Evolutionary conservation across 441 rosid genomes (phyloP), one percentile per base, ranked within the genome.

Genomic region (Gossypium gossypioides): DNA sequence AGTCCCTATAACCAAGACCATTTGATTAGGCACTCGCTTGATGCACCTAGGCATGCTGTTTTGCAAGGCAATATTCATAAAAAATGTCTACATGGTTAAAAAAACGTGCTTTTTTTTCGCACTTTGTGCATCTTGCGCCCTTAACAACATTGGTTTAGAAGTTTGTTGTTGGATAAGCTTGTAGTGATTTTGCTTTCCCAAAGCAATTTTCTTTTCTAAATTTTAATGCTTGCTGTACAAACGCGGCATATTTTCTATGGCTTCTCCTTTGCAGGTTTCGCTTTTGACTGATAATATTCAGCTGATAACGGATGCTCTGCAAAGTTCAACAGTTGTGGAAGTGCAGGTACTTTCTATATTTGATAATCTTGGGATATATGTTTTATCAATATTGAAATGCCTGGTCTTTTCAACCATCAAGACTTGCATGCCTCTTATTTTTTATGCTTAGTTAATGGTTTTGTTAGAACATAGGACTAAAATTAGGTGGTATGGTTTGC

Each of bases 281-380:
- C 75, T 72, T 37, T 81, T 91, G 79, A 89, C 98, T 4, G 85
- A 87, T 71, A 86, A 79, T 67, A 80, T 87, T 56, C 90, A 79
- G 73, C 72, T 81, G 52, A 89, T 93, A 78, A 72, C 84, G 85
- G 93, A 93, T 37, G 85, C 92, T 64, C 32, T 93, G 13, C 91
- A 81, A 80, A 74, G 66, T 73, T 93, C 97, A 57, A 62, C 77
- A 27, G 57, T 69, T 67, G 89, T 91, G 57, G 95, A 91, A 87
- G 86, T 92, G 48, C 91, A 90, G 96, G 98, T 92, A 86, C 65
- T 3, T 57, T 55, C 44, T 51, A 34, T 21, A 73, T 22, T 34
- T 76, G 32, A 4, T 55, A 61, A 37, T 27, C 65, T n/a, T 55
- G 15, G 64, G 21, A 13, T 59, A n/a, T 13, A 25, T 58, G 37